Conservation (phyloP, 345 rosid genomes). For the Arabidopsis suecica region DNA sequence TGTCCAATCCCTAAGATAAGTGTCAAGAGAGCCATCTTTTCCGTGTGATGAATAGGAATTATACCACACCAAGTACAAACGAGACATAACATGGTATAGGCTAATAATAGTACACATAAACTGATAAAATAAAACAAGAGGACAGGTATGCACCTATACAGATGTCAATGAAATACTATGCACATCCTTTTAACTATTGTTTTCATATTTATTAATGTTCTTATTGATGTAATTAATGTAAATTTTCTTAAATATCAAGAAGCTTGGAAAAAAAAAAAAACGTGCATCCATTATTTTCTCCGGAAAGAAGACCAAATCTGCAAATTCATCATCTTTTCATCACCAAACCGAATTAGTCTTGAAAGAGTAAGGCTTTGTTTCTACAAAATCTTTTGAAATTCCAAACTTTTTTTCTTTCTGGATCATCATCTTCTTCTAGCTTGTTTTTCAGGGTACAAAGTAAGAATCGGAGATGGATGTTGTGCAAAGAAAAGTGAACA, state of each 20-base stretch:
- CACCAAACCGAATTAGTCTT: neutral
- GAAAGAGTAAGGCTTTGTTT: constrained; percentile 19
- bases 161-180: neutral
- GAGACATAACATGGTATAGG: neutral
- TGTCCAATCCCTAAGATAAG: constrained; percentile 14
- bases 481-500: constrained; percentile 43
- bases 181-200: neutral
- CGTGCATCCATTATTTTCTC: constrained; percentile 22
- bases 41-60: neutral
- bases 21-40: neutral
- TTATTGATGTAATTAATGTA: neutral
- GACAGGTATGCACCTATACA: neutral
- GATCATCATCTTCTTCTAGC: constrained; percentile 5
- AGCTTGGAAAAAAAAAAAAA: neutral
- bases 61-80: constrained; percentile 1
- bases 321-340: constrained; percentile 5
- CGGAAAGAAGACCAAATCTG: constrained; percentile 18
- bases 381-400: neutral
- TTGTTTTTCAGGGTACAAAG: constrained; percentile 20
- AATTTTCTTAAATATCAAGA: neutral
- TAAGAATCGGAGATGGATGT: constrained; percentile 40
- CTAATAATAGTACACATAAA: neutral
- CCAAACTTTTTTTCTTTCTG: neutral
- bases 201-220: neutral
- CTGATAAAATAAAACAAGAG: neutral